These are phyloP conservation scores for Tothia fuscella DNA, from an alignment of 2,329 filamentous ascomycete genomes.

Conservation along the genomic window DNA sequence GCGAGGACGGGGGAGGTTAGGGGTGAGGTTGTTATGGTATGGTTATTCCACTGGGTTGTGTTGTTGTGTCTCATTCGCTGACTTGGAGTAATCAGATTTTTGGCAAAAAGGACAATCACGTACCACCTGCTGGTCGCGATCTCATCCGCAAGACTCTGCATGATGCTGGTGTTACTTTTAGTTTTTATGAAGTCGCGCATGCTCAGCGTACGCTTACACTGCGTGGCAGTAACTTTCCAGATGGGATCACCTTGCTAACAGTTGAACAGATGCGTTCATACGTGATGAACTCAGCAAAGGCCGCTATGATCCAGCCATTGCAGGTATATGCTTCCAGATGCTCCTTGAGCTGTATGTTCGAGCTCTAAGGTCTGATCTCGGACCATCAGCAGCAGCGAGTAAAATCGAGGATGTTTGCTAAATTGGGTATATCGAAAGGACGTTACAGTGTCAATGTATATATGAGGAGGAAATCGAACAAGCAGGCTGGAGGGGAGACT, in stretches of 20 bases:
- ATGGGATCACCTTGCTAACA: background rate
- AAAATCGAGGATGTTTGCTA: slow-evolving; percentile 10
- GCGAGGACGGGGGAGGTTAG: slow-evolving; percentile 53
- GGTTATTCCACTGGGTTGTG: slow-evolving; percentile 8
- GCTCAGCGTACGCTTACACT: slow-evolving; percentile 63
- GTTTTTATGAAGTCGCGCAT: slow-evolving; percentile 84
- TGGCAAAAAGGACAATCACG: slow-evolving; percentile 81
- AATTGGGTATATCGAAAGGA: no score
- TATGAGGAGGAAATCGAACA: no score
- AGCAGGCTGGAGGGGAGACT: no score
- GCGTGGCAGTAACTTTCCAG: no score
- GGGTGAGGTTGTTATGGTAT: slow-evolving; percentile 64
- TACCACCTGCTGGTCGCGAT: slow-evolving; percentile 70
- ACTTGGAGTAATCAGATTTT: slow-evolving; percentile 52
- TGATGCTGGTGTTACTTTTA: slow-evolving; percentile 60
- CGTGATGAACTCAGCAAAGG: slow-evolving; percentile 86
- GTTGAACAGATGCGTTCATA: slow-evolving; percentile 63
- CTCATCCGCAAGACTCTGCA: slow-evolving; percentile 72
- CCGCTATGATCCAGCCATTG: slow-evolving; percentile 79
- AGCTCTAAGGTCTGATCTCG: slow-evolving; percentile 66
- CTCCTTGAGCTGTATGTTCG: slow-evolving; percentile 75
- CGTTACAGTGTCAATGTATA: no score
- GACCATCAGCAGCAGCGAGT: slow-evolving; percentile 46
- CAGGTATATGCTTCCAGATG: slow-evolving; percentile 83
- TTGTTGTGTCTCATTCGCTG: background rate